phyloP scores from a whole-genome alignment of 805 yeast genomes.

The Ogataea neopini region DNA sequence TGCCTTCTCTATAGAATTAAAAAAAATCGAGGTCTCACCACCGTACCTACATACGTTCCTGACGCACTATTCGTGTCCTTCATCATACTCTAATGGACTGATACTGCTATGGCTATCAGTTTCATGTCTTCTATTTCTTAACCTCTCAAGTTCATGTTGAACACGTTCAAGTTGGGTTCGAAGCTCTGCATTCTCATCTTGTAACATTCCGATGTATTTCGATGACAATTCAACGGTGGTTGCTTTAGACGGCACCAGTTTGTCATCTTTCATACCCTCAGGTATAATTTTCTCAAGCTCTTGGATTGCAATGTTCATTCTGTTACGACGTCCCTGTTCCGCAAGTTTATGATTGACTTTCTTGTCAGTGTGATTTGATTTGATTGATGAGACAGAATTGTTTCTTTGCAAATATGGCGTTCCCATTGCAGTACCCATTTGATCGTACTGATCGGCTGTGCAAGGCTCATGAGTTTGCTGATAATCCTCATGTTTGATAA shows the following conservation, averaged over 20 bases:
- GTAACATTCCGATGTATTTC: constrained; percentile 56
- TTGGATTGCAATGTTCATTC: constrained; percentile 84
- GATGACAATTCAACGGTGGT: constrained; percentile 93
- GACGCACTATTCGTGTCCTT: constrained; percentile 6
- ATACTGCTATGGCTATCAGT: constrained; percentile 16
- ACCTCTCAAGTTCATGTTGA: constrained; percentile 25
- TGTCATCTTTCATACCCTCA: constrained; percentile 51
- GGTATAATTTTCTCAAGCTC: constrained; percentile 74
- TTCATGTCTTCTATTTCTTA: neutral
- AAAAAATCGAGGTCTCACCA: neutral
- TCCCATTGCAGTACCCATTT: neutral
- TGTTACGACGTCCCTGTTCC: constrained; percentile 92
- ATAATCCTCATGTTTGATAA: constrained; percentile 15
- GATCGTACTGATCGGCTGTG: neutral
- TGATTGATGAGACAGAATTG: constrained; percentile 13
- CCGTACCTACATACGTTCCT: constrained; percentile 1
- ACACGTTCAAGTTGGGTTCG: constrained; percentile 40
- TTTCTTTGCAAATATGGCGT: constrained; percentile 4
- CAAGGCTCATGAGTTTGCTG: neutral
- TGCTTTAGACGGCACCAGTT: constrained; percentile 83
- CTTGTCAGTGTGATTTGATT: constrained; percentile 39
- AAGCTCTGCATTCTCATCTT: constrained; percentile 37
- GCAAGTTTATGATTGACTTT: constrained; percentile 85
- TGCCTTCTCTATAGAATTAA: neutral
- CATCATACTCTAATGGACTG: constrained; percentile 25